Evolutionary conservation across 192 early-diverging fungal genomes (phyloP).

Genomic region (Rhizophagus sp.): DNA sequence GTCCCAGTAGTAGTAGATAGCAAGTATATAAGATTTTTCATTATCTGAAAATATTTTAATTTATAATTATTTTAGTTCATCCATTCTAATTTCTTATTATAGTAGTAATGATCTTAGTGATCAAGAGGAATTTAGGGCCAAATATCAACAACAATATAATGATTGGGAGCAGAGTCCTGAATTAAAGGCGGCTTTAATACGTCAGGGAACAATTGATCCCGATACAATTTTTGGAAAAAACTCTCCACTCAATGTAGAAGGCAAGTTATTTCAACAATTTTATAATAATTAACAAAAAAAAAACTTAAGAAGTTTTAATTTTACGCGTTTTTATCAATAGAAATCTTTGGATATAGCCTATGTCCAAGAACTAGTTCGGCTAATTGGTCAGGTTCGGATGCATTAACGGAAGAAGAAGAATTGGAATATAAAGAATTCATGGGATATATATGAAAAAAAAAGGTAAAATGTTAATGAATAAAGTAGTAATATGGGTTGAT

Average conservation of each 20-base stretch:
- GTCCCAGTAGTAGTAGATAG: background rate
- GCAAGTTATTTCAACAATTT: background rate
- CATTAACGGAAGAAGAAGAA: constrained; percentile 12
- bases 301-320: background rate
- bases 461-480: no score
- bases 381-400: constrained; percentile 16
- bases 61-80: background rate
- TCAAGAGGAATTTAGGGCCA: no score
- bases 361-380: constrained; percentile 14
- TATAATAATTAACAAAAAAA: background rate
- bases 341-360: background rate
- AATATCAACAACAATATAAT: constrained; percentile 41
- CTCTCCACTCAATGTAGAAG: background rate
- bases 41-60: background rate
- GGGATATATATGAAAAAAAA: constrained; percentile 3
- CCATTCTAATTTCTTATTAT: background rate
- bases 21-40: background rate
- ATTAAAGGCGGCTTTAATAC: background rate
- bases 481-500: no score
- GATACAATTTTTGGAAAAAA: constrained; percentile 20
- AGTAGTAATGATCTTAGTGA: no score
- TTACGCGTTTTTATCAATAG: background rate
- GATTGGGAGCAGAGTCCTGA: constrained; percentile 4
- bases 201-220: constrained; percentile 14
- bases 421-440: constrained; percentile 22